phyloP scores from a whole-genome alignment of 768 basidiomycete species.

The Phanerodontia chrysosporium region DNA sequence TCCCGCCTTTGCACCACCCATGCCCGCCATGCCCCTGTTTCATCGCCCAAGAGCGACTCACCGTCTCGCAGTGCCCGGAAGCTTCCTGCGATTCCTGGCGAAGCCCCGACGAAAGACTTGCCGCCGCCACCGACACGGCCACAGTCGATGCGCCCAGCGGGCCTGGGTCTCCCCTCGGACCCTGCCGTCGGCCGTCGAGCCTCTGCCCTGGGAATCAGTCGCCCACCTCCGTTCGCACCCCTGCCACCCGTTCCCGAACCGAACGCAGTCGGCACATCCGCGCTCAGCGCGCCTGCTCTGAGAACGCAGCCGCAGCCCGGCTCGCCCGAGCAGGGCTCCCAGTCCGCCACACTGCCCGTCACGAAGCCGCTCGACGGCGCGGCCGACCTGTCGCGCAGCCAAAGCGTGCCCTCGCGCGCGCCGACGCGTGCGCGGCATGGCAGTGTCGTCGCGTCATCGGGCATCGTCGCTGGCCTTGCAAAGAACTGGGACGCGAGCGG shows the following conservation, averaged over 20 bases:
- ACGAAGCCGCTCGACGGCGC: background rate
- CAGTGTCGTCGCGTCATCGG: background rate
- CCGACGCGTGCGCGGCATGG: constrained; percentile 5
- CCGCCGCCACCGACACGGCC: background rate
- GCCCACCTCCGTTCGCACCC: constrained; percentile 15
- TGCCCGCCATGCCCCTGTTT: constrained; percentile 8
- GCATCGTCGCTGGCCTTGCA: constrained; percentile 6
- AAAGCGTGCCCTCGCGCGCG: constrained; percentile 8
- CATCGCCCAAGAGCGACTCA: constrained; percentile 19
- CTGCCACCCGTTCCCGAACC: constrained; percentile 18
- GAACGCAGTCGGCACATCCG: constrained; percentile 3
- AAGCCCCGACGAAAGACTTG: constrained; percentile 1
- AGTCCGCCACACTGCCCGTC: constrained; percentile 4
- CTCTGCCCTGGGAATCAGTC: constrained; percentile 6
- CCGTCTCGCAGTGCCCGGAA: background rate
- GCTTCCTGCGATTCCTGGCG: constrained; percentile 9
- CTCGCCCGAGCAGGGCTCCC: background rate
- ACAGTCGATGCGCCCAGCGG: background rate
- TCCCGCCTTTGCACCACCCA: constrained; percentile 7
- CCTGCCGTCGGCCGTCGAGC: constrained; percentile 18
- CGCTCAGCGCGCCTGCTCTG: constrained; percentile 1
- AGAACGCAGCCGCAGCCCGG: background rate
- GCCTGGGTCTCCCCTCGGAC: constrained; percentile 17
- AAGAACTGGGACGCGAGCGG: constrained; percentile 4
- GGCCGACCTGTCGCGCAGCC: constrained; percentile 1